Evolutionary conservation across 805 yeast species (phyloP), one percentile per base, ranked within the genome.

Genomic region (Lachancea meyersii): DNA sequence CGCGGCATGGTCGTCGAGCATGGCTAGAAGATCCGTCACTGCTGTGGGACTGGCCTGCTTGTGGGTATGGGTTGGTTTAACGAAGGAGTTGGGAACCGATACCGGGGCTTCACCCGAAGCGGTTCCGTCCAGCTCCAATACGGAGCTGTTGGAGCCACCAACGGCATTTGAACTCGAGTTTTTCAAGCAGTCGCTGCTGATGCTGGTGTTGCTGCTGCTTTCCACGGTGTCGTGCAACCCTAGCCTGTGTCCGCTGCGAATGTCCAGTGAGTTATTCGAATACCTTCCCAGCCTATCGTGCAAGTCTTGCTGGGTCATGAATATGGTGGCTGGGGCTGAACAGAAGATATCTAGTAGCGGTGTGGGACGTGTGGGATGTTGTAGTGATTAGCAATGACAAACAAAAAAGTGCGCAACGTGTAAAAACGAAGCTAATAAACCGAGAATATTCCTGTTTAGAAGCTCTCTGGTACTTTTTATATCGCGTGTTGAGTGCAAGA

Each of bases 11-110:
- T 44, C 55, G 33, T 55, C 58, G 30, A 57, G 42, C 48, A 55
- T 43, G n/a, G 57, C 60, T 39, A 57, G 39, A 17, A 55, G 47
- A 31, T 57, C 61, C 30, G 48, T 51, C 55, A 57, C 48, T n/a
- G 54, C 55, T 2, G 56, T 50, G 22, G 61, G 58, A 31, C 52
- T 51, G 5, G 34, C 30, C 18, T 21, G 40, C 24, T 35, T 35
- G 30, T 28, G 41, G 36, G 28, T 11, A 5, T 33, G 36, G 13
- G 35, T 27, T 20, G 14, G 10, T 26, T 26, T 31, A 38, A 16
- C 22, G 17, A 27, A 17, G 24, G 40, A 26, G 23, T 20, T 36
- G 5, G 31, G 16, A 10, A 8, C 14, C 6, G 40, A 36, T 9
- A 18, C 23, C 5, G 31, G 32, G 16, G 40, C 18, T 23, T 36